Evolutionary conservation across 352 stramenopile genomes (phyloP), one percentile per base, ranked within the genome.

Genomic region (Phytophthora pistaciae): DNA sequence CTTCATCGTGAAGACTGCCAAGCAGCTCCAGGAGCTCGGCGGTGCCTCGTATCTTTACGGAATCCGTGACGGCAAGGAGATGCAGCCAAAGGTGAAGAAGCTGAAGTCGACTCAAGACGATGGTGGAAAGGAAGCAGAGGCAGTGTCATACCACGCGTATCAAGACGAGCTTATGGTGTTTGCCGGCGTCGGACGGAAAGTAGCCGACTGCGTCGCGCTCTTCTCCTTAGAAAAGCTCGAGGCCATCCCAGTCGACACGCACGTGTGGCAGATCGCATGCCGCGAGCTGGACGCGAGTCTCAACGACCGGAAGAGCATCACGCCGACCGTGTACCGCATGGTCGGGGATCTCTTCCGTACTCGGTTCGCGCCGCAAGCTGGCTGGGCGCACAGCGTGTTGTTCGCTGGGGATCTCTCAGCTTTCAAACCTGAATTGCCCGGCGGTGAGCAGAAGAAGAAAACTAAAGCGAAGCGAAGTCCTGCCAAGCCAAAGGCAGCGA

Each of bases 161-260:
- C 82, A 90, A 63, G 78, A 83, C 10, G 53, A 85, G n/a, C 68
- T 92, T 50, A 87, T 88, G 76, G 72, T 87, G 52, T 92, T 92
- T 55, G 40, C 73, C 25, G 97, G 96, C 8, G 95, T 99, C 5
- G 97, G 97, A 1, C 79, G 83, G 18, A 99, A 99, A 79, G 97
- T 99, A 3, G 98, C 98, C 1, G 98, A 99, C 79, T 99, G 98
- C 74, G 91, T 99, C 9, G 96, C 93, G 33, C 90, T 99, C 5
- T 99, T 99, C 75, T 98, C 94, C 4, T 71, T 99, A 18, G 93
- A 98, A 56, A 91, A 96, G 60, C 72, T 92, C 25, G 90, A 97
- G 31, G 86, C 93, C 5, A 98, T 99, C 60, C 97, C 98, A 1
- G 96, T 99, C 1, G 98, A 99, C 78, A 98, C 97, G 27, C 98